These are phyloP conservation scores for Zanthoxylum bungeanum DNA, from an alignment of 345 rosid genomes.

Conservation along the genomic window DNA sequence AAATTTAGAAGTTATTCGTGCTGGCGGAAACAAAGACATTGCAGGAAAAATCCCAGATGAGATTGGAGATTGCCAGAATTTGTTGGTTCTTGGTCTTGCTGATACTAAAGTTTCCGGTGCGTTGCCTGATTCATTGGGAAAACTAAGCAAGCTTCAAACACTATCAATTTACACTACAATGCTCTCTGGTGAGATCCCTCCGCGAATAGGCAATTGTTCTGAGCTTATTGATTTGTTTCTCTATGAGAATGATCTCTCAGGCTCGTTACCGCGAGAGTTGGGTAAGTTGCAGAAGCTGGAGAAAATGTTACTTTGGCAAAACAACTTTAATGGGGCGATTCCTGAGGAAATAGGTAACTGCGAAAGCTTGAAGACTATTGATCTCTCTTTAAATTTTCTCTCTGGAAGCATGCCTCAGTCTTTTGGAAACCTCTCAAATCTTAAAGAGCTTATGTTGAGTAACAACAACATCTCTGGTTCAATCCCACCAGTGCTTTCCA, in stretches of 20 bases:
- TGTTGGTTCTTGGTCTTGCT: constrained; percentile 67
- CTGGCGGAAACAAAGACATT: constrained; percentile 78
- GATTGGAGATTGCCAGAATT: constrained; percentile 61
- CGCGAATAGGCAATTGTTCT: constrained; percentile 68
- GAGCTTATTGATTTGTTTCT: constrained; percentile 61
- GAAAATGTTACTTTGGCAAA: constrained; percentile 72
- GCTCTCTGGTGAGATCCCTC: constrained; percentile 76
- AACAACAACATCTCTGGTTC: constrained; percentile 79
- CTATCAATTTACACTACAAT: constrained; percentile 56
- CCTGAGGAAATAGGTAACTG: constrained; percentile 81
- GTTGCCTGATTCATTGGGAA: constrained; percentile 68
- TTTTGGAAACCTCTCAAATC: constrained; percentile 60
- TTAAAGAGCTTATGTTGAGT: constrained; percentile 80
- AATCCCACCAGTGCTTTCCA: constrained; percentile 63
- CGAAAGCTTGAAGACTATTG: constrained; percentile 53
- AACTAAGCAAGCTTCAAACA: constrained; percentile 59
- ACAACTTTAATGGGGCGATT: constrained; percentile 59
- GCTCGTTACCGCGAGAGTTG: constrained; percentile 57
- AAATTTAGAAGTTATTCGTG: constrained; percentile 51
- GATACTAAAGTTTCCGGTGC: constrained; percentile 71
- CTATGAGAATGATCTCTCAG: constrained; percentile 70
- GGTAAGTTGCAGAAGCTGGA: constrained; percentile 55
- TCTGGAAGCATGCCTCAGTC: constrained; percentile 70
- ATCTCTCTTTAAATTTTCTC: constrained; percentile 73
- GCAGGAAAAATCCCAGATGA: constrained; percentile 67